Base-by-base conservation (phyloP, 2,329 filamentous ascomycete species). In the Nigrograna mackinnonii region DNA sequence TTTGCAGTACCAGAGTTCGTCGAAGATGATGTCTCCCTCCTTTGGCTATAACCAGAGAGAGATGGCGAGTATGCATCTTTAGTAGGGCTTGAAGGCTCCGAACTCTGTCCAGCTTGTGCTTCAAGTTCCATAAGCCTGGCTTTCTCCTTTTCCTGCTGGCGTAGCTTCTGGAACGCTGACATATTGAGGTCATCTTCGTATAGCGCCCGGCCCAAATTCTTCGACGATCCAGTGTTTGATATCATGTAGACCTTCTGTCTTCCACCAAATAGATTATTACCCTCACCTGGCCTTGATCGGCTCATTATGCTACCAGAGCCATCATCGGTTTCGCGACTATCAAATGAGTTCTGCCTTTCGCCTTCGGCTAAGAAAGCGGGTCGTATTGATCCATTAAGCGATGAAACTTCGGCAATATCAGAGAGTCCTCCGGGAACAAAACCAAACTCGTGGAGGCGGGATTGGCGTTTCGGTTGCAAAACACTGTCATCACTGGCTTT, bases 401-500 rank as follows among this genome's bases (percentile, higher is more conserved):
- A 96, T 44, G 89, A 86, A 20, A 92, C 87, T 71, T 99, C 94
- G 17, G 91, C 89, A 57, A 97, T 97, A 64, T 97, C 91, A 14
- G 83, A 77, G 3, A 96, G 77, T 13, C 77, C 77, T 36, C 72
- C 76, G 21, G 76, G 73, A 35, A 71, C 72, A 50, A 84, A 80
- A 7, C 85, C 84, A 59, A 88, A 89, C 44, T 95, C 84, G 63
- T 83, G 78, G 52, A 95, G 71, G 44, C 87, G 82, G 1, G 91
- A 96, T 50, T 87, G 85, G 40, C 90, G 82, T 59, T 89, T 91
- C 3, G 88, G 88, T 50, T 84, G 87, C 16, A 97, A 72, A 3
- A 97, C 91, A 54, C 91, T 96, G 68, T 96, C 92, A 63, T 97
- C 92, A 68, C 88, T 94, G 13, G 92, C 92, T 69, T 97, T 96